Percentiles rank a stretch among this genome's conserved stretches.
These are phyloP conservation scores for Tolypocladium pustulatum DNA, from an alignment of 2,329 filamentous ascomycete species.

Conservation along the genomic window DNA sequence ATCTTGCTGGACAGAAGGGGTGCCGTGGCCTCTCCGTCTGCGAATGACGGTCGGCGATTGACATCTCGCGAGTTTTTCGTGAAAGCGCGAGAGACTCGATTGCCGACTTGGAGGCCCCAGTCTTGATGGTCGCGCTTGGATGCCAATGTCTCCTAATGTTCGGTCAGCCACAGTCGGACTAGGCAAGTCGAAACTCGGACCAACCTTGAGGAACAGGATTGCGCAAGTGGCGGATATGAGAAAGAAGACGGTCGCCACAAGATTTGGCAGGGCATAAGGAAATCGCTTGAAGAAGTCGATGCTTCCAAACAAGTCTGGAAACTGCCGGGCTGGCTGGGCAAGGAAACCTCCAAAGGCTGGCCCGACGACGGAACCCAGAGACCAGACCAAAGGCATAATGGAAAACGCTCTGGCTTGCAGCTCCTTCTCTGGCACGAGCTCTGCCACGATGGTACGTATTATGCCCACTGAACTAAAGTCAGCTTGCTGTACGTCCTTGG, in stretches of 20 bases:
- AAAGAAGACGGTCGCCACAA: conserved; percentile 69
- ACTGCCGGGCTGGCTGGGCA: conserved; percentile 67
- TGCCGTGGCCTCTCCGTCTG: conserved; percentile 46
- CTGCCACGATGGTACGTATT: conserved; percentile 82
- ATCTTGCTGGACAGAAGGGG: conserved; percentile 35
- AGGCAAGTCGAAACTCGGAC: neutral
- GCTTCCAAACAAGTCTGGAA: conserved; percentile 59
- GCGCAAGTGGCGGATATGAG: conserved; percentile 64
- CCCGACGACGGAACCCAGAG: conserved; percentile 76
- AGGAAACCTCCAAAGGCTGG: conserved; percentile 82
- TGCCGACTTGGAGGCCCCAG: conserved; percentile 65
- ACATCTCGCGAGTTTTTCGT: conserved; percentile 10
- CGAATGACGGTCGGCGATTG: conserved; percentile 34
- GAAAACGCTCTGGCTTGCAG: conserved; percentile 84
- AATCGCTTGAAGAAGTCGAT: conserved; percentile 60
- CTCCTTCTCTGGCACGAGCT: conserved; percentile 79
- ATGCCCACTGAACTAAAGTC: conserved; percentile 56
- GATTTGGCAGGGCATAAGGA: conserved; percentile 77
- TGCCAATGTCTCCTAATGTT: conserved; percentile 64
- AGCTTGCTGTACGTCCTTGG: neutral
- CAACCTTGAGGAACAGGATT: conserved; percentile 63
- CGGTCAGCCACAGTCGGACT: neutral
- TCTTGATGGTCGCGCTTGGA: conserved; percentile 58
- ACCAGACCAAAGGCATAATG: conserved; percentile 87
- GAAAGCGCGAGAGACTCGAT: conserved; percentile 43